A percentile compares a stretch with the other conserved stretches of the same genome.
Evolutionary conservation across 2,329 filamentous ascomycete genomes (phyloP).

Genomic region (Aurifilum marmelostoma): DNA sequence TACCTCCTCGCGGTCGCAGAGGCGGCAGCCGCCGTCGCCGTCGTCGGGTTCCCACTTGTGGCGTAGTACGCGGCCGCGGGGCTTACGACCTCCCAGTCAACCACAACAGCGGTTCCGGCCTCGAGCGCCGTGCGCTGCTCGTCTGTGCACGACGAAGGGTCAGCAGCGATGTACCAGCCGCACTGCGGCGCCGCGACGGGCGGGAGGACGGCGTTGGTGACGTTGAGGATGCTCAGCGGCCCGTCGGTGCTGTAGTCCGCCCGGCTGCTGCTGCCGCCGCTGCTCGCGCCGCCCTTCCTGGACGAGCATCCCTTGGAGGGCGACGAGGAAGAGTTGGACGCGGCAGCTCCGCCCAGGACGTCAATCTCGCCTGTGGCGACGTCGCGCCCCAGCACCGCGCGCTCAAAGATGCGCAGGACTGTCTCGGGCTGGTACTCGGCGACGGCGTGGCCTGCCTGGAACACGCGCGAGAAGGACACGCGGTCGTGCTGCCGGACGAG

Average conservation of each 20-base stretch:
- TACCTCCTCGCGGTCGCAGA: not conserved
- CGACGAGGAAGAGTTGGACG: not conserved
- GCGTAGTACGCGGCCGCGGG: conserved; percentile 11
- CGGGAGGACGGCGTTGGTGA: conserved; percentile 47
- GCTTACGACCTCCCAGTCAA: conserved; percentile 47
- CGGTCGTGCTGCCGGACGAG: conserved; percentile 51
- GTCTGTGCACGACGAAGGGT: conserved; percentile 43
- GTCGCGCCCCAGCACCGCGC: conserved; percentile 51
- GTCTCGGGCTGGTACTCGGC: conserved; percentile 56
- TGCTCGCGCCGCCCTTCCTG: not conserved
- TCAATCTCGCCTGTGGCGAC: conserved; percentile 56
- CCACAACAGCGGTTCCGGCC: conserved; percentile 49
- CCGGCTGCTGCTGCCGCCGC: not conserved
- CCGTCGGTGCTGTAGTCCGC: conserved; percentile 39
- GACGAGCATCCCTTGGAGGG: not conserved
- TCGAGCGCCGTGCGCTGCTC: conserved; percentile 46
- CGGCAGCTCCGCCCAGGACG: conserved; percentile 32
- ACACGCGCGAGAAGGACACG: conserved; percentile 53
- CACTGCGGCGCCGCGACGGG: conserved; percentile 46
- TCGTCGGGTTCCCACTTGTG: conserved; percentile 20
- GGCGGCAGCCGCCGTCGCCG: not conserved
- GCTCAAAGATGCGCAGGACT: conserved; percentile 53
- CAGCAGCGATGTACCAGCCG: conserved; percentile 44
- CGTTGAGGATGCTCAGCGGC: conserved; percentile 43
- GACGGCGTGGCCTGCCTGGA: conserved; percentile 51